A percentile compares a stretch with the other conserved stretches of the same genome.
phyloP scores from a whole-genome alignment of 2,329 filamentous ascomycete genomes.

The Coniosporium tulheliwenetii region DNA sequence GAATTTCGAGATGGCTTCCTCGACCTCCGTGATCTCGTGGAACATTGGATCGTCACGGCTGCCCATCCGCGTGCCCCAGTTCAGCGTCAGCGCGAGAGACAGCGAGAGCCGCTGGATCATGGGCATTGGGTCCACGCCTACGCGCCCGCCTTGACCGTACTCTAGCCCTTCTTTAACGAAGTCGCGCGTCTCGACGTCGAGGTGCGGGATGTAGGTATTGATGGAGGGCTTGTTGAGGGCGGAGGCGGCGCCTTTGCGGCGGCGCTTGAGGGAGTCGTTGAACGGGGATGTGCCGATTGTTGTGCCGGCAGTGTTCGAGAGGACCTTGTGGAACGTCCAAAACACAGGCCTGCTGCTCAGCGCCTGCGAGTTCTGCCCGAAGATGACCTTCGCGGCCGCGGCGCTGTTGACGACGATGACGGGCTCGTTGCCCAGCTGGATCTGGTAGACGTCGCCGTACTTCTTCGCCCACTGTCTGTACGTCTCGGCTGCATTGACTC shows the following conservation, averaged over 20 bases:
- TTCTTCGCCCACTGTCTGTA: slow-evolving; percentile 25
- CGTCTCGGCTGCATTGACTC: slow-evolving; percentile 24
- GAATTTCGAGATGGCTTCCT: slow-evolving; percentile 44
- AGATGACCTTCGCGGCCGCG: slow-evolving; percentile 22
- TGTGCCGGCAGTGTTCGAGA: slow-evolving; percentile 49
- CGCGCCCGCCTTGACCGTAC: slow-evolving; percentile 38
- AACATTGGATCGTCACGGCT: slow-evolving; percentile 46
- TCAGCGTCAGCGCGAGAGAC: slow-evolving; percentile 47
- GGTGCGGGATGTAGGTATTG: slow-evolving; percentile 43
- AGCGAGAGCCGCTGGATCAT: slow-evolving; percentile 51
- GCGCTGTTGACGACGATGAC: slow-evolving; percentile 28
- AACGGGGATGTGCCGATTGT: slow-evolving; percentile 55
- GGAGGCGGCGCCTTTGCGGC: slow-evolving; percentile 48
- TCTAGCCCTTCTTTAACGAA: slow-evolving; percentile 46
- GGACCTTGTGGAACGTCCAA: slow-evolving; percentile 34
- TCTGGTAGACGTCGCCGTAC: slow-evolving; percentile 27
- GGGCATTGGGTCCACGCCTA: slow-evolving; percentile 47
- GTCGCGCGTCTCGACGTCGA: slow-evolving; percentile 46
- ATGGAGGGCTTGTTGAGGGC: slow-evolving; percentile 51
- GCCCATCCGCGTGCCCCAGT: slow-evolving; percentile 48
- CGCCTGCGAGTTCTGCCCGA: slow-evolving; percentile 25
- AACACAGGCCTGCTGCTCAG: slow-evolving; percentile 26
- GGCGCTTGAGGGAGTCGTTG: slow-evolving; percentile 46
- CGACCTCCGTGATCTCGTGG: slow-evolving; percentile 46
- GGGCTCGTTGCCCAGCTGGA: slow-evolving; percentile 28